Evolutionary conservation across 768 basidiomycete species (phyloP).

Genomic region (Lentinula raphanica): DNA sequence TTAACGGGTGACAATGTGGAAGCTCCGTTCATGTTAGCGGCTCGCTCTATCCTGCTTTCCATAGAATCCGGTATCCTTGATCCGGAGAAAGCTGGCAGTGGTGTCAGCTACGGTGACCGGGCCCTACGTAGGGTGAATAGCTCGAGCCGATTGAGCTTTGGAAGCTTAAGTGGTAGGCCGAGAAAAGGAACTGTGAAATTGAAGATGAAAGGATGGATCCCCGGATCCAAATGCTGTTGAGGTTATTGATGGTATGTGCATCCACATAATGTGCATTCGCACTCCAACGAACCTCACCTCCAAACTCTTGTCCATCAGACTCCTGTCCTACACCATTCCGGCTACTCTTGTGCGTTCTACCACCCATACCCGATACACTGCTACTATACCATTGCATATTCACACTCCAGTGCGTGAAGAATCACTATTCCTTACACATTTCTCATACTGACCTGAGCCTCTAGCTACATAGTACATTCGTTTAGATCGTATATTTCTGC

Average conservation of each 20-base stretch:
- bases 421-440: slow-evolving; percentile 7
- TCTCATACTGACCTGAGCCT: slow-evolving; percentile 6
- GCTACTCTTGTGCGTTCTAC: slow-evolving; percentile 5
- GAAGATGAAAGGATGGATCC: slow-evolving; percentile 57
- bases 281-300: not conserved
- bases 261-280: not conserved
- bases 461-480: not conserved
- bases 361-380: slow-evolving; percentile 32
- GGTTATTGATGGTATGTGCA: not conserved
- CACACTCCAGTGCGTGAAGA: slow-evolving; percentile 20
- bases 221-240: slow-evolving; percentile 66
- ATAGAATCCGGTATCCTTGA: slow-evolving; percentile 89
- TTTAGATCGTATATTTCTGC: slow-evolving; percentile 14
- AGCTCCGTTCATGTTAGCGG: slow-evolving; percentile 84
- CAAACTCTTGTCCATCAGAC: not conserved
- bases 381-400: slow-evolving; percentile 28
- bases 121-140: slow-evolving; percentile 87
- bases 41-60: slow-evolving; percentile 81
- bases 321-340: not conserved
- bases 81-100: slow-evolving; percentile 91
- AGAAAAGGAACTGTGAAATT: slow-evolving; percentile 57
- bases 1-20: slow-evolving; percentile 90
- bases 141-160: slow-evolving; percentile 84
- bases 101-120: slow-evolving; percentile 94
- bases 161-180: slow-evolving; percentile 68